Evolutionary conservation across 257 asterid genomes (phyloP).

Genomic region (Haberlea rhodopensis): DNA sequence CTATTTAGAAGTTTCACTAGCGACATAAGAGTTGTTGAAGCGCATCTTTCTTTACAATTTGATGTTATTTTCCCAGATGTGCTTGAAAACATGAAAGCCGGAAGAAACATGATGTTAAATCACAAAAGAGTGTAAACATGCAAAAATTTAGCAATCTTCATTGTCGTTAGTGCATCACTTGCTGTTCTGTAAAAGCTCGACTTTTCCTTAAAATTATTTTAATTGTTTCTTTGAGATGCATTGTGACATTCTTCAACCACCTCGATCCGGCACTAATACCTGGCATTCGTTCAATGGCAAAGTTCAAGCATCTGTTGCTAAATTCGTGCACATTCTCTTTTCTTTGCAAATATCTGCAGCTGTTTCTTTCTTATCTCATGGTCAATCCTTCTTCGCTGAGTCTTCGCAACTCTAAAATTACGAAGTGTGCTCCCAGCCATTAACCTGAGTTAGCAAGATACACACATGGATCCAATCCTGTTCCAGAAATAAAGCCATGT

Average conservation of each 20-base stretch:
- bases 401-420: not conserved
- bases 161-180: not conserved
- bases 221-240: not conserved
- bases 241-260: not conserved
- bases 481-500: constrained; percentile 45
- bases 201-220: not conserved
- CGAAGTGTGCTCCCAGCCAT: not conserved
- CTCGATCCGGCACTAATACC: not conserved
- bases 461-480: constrained; percentile 39
- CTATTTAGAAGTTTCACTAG: not conserved
- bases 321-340: not conserved
- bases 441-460: constrained; percentile 27
- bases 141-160: too few species aligned
- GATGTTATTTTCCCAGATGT: too few species aligned
- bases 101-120: too few species aligned
- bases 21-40: not conserved
- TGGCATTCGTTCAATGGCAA: not conserved
- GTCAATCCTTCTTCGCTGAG: not conserved
- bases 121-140: too few species aligned
- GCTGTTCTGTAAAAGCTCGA: not conserved
- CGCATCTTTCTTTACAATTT: too few species aligned
- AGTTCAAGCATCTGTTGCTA: not conserved
- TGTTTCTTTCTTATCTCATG: not conserved
- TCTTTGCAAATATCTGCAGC: not conserved
- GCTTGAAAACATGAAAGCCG: too few species aligned